Evolutionary conservation across 495 filamentous ascomycete genomes (phyloP).

Genomic region (Arthonia radiata): DNA sequence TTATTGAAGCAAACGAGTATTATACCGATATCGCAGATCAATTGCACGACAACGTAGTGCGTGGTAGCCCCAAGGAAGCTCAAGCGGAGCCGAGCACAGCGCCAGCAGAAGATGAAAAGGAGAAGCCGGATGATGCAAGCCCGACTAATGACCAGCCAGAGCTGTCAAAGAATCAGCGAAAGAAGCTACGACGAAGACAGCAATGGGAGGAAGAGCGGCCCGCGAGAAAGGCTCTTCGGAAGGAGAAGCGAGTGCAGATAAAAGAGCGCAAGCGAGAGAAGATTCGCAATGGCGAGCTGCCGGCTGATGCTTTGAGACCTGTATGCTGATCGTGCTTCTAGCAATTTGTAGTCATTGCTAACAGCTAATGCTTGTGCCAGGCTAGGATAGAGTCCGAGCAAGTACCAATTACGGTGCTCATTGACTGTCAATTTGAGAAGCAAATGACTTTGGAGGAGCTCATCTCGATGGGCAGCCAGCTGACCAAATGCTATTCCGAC

Average conservation of each 20-base stretch:
- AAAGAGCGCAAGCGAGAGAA: conserved; percentile 30
- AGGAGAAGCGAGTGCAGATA: conserved; percentile 40
- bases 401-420: conserved; percentile 50
- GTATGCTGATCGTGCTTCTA: too few relatives aligned
- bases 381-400: too few relatives aligned
- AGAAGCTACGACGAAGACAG: conserved; percentile 40
- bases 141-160: conserved; percentile 14
- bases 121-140: conserved; percentile 4
- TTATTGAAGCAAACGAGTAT: too few relatives aligned
- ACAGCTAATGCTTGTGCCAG: too few relatives aligned
- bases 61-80: too few relatives aligned
- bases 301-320: too few relatives aligned
- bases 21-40: too few relatives aligned
- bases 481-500: conserved; percentile 73
- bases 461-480: conserved; percentile 53
- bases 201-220: conserved; percentile 43
- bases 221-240: conserved; percentile 42
- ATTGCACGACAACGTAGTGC: too few relatives aligned
- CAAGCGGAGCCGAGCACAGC: too few relatives aligned
- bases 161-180: conserved; percentile 60
- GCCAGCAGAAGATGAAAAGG: too few relatives aligned
- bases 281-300: too few relatives aligned
- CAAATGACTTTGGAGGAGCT: conserved; percentile 69
- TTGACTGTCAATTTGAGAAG: conserved; percentile 83
- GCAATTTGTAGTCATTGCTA: too few relatives aligned